Conservation (phyloP, 495 filamentous ascomycete species). For the Aspergillus hancockii region DNA sequence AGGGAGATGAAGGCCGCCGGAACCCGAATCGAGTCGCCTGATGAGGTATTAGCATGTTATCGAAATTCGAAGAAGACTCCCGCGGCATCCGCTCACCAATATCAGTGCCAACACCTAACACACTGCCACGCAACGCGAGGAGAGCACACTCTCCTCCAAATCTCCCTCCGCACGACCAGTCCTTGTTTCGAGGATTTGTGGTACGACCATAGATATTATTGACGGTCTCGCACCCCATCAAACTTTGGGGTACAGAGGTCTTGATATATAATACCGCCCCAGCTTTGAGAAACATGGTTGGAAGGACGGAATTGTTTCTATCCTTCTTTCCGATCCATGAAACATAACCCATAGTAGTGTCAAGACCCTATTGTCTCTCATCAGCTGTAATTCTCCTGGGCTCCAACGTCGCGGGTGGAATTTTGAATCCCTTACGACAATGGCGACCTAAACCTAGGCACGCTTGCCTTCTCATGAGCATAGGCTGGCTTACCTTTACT, state of each 20-base stretch:
- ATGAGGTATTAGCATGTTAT: background rate
- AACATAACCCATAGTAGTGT: constrained; percentile 36
- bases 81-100: background rate
- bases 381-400: no score
- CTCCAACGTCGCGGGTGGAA: no score
- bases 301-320: constrained; percentile 10
- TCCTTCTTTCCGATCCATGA: constrained; percentile 25
- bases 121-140: background rate
- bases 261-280: constrained; percentile 16
- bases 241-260: constrained; percentile 10
- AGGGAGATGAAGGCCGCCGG: background rate
- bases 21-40: constrained; percentile 1
- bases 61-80: background rate
- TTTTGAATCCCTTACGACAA: no score
- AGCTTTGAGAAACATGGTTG: background rate
- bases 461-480: no score
- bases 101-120: constrained; percentile 6
- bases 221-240: constrained; percentile 50
- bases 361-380: no score
- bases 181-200: constrained; percentile 42
- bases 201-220: constrained; percentile 57
- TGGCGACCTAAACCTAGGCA: no score
- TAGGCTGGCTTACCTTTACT: no score
- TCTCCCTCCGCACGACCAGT: background rate
- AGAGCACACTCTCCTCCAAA: constrained; percentile 8